These are phyloP conservation scores for Colletotrichum tamarilloi DNA, from an alignment of 2,329 filamentous ascomycete genomes.

Conservation along the genomic window DNA sequence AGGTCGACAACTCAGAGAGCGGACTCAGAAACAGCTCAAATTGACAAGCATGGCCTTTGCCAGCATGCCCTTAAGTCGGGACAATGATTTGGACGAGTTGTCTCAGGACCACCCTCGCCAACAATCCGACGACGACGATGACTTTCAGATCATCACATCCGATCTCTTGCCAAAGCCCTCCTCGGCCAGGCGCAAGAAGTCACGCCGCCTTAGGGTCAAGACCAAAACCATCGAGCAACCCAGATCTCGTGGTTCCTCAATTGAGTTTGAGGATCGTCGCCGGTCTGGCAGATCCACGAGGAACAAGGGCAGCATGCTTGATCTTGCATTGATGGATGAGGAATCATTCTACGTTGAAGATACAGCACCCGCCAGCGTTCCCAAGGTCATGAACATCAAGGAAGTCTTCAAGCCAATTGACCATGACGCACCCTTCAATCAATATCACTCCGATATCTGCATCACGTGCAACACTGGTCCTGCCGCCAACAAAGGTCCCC, in stretches of 20 bases:
- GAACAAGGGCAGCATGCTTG: constrained; percentile 57
- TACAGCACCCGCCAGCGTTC: constrained; percentile 53
- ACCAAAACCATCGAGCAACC: constrained; percentile 28
- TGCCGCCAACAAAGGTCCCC: constrained; percentile 69
- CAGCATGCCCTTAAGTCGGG: constrained; percentile 30
- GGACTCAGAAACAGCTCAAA: constrained; percentile 41
- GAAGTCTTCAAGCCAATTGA: constrained; percentile 78
- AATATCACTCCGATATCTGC: constrained; percentile 77
- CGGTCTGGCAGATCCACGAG: constrained; percentile 61
- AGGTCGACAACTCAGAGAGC: constrained; percentile 31
- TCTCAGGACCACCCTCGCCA: constrained; percentile 41
- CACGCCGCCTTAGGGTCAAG: constrained; percentile 37
- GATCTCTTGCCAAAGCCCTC: constrained; percentile 42
- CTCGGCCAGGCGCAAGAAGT: constrained; percentile 32
- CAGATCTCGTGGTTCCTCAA: constrained; percentile 53
- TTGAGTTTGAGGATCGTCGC: constrained; percentile 63
- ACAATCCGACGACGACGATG: constrained; percentile 47
- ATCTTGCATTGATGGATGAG: constrained; percentile 67
- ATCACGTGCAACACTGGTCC: constrained; percentile 74
- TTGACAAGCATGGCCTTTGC: constrained; percentile 41
- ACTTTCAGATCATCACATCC: constrained; percentile 50
- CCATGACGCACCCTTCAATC: constrained; percentile 73
- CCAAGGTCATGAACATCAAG: constrained; percentile 72
- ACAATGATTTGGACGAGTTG: constrained; percentile 44
- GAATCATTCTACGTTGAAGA: constrained; percentile 65